Evolutionary conservation across 2,329 filamentous ascomycete genomes (phyloP).

Genomic region (Zarea fungicola): DNA sequence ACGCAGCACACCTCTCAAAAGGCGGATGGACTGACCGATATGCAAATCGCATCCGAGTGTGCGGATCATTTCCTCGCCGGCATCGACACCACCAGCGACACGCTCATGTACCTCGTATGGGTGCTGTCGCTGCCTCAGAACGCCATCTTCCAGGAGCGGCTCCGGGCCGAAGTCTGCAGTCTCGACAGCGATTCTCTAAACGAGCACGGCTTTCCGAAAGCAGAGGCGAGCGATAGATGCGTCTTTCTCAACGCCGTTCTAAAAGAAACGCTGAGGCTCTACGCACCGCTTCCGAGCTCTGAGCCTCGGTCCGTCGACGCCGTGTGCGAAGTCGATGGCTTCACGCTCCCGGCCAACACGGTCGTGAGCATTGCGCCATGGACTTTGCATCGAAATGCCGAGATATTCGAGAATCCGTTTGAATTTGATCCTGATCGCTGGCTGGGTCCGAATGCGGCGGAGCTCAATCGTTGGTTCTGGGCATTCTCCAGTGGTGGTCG

Average conservation of each 20-base stretch:
- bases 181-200: constrained; percentile 21
- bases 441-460: constrained; percentile 16
- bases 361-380: constrained; percentile 25
- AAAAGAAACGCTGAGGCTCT: constrained; percentile 45
- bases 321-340: constrained; percentile 20
- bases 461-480: constrained; percentile 16
- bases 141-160: constrained; percentile 35
- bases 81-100: constrained; percentile 49
- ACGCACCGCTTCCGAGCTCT: constrained; percentile 45
- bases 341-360: constrained; percentile 19
- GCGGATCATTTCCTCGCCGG: constrained; percentile 50
- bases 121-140: constrained; percentile 41
- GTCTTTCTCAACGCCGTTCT: constrained; percentile 43
- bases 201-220: constrained; percentile 24
- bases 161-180: constrained; percentile 36
- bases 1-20: constrained; percentile 25
- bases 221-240: constrained; percentile 32
- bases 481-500: constrained; percentile 16
- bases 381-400: constrained; percentile 22
- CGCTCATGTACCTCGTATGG: constrained; percentile 46
- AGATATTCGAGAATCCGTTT: constrained; percentile 20
- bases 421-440: constrained; percentile 25
- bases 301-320: constrained; percentile 37
- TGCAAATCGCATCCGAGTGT: constrained; percentile 47
- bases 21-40: constrained; percentile 27